A percentile compares a stretch with the other conserved stretches of the same genome.
Evolutionary conservation across 495 filamentous ascomycete species (phyloP).

Genomic region (Halenospora varia): DNA sequence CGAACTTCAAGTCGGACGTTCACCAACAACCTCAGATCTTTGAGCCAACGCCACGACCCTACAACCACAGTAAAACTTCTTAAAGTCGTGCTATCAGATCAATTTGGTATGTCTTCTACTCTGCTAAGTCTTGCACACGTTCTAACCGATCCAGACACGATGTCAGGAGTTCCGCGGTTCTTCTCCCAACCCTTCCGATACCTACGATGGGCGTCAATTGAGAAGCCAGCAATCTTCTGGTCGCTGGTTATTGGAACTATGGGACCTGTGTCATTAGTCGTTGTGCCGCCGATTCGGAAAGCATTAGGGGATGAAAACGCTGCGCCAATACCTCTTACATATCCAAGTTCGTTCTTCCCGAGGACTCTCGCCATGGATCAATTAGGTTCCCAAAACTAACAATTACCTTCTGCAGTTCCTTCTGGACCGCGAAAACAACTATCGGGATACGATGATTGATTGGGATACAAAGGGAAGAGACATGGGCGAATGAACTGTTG

Average conservation of each 20-base stretch:
- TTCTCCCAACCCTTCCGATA: constrained; percentile 77
- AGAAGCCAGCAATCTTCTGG: constrained; percentile 86
- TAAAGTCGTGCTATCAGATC: background rate
- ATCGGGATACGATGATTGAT: constrained; percentile 23
- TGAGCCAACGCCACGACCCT: background rate
- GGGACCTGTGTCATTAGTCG: constrained; percentile 65
- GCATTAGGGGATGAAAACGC: constrained; percentile 64
- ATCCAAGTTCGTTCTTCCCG: constrained; percentile 64
- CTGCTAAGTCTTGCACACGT: background rate
- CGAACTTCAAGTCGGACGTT: background rate
- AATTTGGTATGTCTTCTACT: constrained; percentile 12
- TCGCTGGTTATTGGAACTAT: constrained; percentile 65
- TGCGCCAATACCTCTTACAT: constrained; percentile 75
- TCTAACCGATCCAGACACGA: constrained; percentile 31
- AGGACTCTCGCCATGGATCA: background rate
- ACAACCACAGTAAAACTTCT: constrained; percentile 1
- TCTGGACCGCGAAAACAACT: constrained; percentile 21
- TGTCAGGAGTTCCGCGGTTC: constrained; percentile 70
- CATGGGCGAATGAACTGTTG: background rate
- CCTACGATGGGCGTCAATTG: constrained; percentile 78
- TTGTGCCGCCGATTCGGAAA: constrained; percentile 64
- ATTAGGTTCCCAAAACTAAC: background rate
- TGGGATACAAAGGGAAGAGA: background rate
- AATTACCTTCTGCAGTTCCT: constrained; percentile 18
- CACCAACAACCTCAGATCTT: background rate